Evolutionary conservation across 192 early-diverging fungal genomes (phyloP).

Genomic region (Podila horticola): DNA sequence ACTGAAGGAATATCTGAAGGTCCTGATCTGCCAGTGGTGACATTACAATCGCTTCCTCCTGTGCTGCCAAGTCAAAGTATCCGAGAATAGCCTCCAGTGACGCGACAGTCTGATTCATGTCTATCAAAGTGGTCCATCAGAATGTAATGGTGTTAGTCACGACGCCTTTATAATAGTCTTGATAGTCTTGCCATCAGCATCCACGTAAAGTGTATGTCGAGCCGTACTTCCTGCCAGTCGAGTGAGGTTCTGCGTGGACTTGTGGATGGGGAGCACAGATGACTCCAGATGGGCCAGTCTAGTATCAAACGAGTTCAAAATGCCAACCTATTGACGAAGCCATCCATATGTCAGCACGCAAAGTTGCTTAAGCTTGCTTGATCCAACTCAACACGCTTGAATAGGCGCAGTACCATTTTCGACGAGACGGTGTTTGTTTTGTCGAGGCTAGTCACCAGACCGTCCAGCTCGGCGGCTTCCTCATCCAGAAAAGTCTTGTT

Average conservation of each 20-base stretch:
- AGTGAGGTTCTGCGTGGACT: conserved; percentile 78
- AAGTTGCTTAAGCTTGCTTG: neutral
- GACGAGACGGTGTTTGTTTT: conserved; percentile 52
- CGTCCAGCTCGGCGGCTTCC: conserved; percentile 49
- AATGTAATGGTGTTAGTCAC: too few species aligned
- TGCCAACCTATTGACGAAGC: conserved; percentile 59
- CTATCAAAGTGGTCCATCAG: conserved; percentile 39
- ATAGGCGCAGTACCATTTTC: conserved; percentile 40
- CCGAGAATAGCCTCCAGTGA: conserved; percentile 68
- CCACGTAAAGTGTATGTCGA: neutral
- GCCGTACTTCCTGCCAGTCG: conserved; percentile 75
- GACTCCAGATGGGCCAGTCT: conserved; percentile 76
- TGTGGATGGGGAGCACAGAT: conserved; percentile 85
- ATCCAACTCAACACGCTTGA: neutral
- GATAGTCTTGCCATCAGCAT: neutral
- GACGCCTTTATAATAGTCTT: neutral
- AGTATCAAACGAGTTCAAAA: conserved; percentile 80
- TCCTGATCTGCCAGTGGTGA: conserved; percentile 63
- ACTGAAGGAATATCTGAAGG: conserved; percentile 25
- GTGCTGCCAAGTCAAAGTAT: conserved; percentile 73
- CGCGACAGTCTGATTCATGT: conserved; percentile 73
- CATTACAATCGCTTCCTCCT: conserved; percentile 73
- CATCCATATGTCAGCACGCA: neutral
- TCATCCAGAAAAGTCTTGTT: conserved; percentile 55
- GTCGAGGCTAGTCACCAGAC: conserved; percentile 43